These are phyloP conservation scores for Perilla frutescens DNA, from an alignment of 257 asterid species.

Conservation along the genomic window DNA sequence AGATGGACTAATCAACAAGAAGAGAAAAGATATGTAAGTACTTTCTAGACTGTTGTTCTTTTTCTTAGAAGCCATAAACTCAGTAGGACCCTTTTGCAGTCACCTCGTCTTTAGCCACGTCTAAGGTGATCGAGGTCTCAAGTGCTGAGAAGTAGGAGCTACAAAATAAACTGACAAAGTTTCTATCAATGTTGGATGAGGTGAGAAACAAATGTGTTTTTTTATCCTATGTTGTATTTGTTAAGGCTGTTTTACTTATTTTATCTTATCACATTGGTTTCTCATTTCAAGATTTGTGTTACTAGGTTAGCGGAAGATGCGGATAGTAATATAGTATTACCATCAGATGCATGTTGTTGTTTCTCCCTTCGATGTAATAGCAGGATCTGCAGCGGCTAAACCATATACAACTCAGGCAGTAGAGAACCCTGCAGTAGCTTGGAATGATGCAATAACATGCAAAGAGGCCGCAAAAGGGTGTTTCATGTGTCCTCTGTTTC, in stretches of 20 bases:
- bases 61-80: no score
- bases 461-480: constrained; percentile 93
- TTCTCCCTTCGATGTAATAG: constrained; percentile 72
- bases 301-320: no score
- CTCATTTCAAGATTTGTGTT: no score
- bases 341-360: constrained; percentile 22
- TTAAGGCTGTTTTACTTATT: constrained; percentile 25
- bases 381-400: constrained; percentile 77
- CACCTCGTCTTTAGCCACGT: constrained; percentile 44
- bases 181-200: constrained; percentile 85
- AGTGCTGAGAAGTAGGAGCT: constrained; percentile 75
- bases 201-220: constrained; percentile 43
- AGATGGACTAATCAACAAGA: no score
- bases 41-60: no score
- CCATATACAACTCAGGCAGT: constrained; percentile 83
- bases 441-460: constrained; percentile 87
- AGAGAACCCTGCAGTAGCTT: constrained; percentile 84
- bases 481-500: constrained; percentile 84
- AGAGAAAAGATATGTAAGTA: no score
- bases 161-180: constrained; percentile 72
- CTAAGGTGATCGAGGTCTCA: constrained; percentile 60
- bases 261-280: constrained; percentile 2
- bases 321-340: no score
- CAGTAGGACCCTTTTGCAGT: constrained; percentile 38
- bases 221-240: background rate